Base-by-base conservation (phyloP, 192 early-diverging fungal species). In the Podila epicladia region DNA sequence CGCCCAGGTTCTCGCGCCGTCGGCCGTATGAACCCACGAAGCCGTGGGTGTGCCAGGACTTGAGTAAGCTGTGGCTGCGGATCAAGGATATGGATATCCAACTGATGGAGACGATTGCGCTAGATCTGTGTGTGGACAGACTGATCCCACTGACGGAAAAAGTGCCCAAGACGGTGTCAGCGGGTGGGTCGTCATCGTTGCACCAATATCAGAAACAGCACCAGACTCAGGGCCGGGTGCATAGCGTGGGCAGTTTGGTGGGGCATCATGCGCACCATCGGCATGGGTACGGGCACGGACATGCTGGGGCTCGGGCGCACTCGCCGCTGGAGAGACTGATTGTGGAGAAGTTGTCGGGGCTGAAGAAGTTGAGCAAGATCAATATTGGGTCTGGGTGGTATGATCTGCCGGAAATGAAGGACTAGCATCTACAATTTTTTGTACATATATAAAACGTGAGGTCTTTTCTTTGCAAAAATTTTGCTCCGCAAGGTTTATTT, bases 301-400 rank as follows among this genome's bases (percentile, higher is more conserved):
- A 45, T 11, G 41, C 1, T 1, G 41, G 41, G 3, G 41, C 41
- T 1, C 11, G 41, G 41, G 41, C 67, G 3, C 68, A 48, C 38
- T 49, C 74, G 1, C 41, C 11, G 0, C 28, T 76, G 45, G 74
- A 76, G 20, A 65, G 51, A 13, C 60, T 76, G 67, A 71, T 76
- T 5, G 19, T 76, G 37, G 65, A 72, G 11, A 26, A 60, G 20
- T 45, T 79, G 1, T 72, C 70, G 0, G 70, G 65, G 12, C 51
- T 79, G 45, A 35, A 48, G 20, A 71, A 64, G 22, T 20, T 79
- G 41, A 48, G 68, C 7, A 31, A 48, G 29, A 45, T 79, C 5
- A 67, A 79, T 48, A 72, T 79, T 51, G 76, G 69, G 13, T 50
- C 35, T 22, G 60, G 57, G 2, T 79, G 65, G 76, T 79, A 55